Evolutionary conservation across 2,329 filamentous ascomycete species (phyloP).

Genomic region (Hyphodiscus sp.): DNA sequence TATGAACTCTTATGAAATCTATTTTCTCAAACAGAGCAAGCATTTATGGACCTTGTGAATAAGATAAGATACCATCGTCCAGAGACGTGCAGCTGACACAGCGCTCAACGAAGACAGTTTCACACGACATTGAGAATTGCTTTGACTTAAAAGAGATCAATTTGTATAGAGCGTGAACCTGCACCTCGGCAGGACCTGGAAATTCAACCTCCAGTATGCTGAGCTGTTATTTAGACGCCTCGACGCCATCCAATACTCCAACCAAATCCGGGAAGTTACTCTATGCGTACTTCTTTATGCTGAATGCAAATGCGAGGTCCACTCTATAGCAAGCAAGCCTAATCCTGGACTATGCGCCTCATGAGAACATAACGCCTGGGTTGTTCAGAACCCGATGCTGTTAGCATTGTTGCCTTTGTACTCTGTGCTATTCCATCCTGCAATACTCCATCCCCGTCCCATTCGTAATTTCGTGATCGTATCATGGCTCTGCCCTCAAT

Average conservation of each 20-base stretch:
- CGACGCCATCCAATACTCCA: conserved; percentile 5
- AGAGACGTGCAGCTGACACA: neutral
- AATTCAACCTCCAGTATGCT: conserved; percentile 1
- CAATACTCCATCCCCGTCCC: conserved; percentile 1
- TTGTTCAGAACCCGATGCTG: conserved; percentile 10
- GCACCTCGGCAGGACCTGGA: neutral
- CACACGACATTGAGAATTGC: neutral
- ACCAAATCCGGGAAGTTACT: conserved; percentile 1
- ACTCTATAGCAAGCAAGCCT: conserved; percentile 8
- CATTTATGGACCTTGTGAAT: no score
- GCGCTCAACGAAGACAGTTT: neutral
- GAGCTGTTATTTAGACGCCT: conserved; percentile 5
- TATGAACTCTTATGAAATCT: no score
- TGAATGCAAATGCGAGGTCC: conserved; percentile 14
- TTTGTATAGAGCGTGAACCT: conserved; percentile 4
- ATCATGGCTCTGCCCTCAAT: conserved; percentile 3
- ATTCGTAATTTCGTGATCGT: conserved; percentile 22
- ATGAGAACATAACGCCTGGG: conserved; percentile 12
- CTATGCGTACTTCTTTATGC: conserved; percentile 2
- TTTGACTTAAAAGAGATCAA: conserved; percentile 6
- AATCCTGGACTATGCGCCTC: neutral
- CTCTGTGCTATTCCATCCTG: neutral
- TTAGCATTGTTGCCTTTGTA: conserved; percentile 1
- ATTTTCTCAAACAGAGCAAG: no score
- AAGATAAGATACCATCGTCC: no score